Percentiles rank a stretch among this genome's conserved stretches.
Evolutionary conservation across 495 filamentous ascomycete species (phyloP).

Genomic region (Penicillium bovifimosum): DNA sequence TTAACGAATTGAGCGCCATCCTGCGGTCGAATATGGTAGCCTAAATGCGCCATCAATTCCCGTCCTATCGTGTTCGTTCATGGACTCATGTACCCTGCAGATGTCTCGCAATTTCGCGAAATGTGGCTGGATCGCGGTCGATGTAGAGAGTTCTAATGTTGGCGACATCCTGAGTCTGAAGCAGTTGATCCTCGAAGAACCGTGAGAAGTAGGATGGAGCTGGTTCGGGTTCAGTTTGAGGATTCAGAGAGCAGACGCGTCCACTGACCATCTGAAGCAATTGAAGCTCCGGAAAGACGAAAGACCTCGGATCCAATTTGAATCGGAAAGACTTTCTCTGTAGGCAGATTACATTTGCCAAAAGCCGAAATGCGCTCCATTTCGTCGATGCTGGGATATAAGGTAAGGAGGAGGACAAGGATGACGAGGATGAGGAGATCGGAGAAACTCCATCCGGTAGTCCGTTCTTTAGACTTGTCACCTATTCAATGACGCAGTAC

Average conservation of each 20-base stretch:
- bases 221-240: constrained; percentile 42
- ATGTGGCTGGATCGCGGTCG: constrained; percentile 87
- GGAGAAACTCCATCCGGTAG: background rate
- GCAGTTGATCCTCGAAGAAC: constrained; percentile 84
- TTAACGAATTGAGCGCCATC: constrained; percentile 84
- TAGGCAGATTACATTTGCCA: constrained; percentile 32
- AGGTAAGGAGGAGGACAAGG: background rate
- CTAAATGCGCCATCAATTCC: constrained; percentile 27
- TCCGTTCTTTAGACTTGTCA: too few species aligned
- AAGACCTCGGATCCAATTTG: constrained; percentile 92
- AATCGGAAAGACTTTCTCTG: constrained; percentile 78
- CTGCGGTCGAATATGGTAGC: constrained; percentile 80
- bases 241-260: background rate
- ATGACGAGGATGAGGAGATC: background rate
- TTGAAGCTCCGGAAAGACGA: constrained; percentile 86
- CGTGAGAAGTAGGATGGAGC: constrained; percentile 97
- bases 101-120: constrained; percentile 83
- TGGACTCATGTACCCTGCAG: constrained; percentile 57
- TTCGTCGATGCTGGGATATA: background rate
- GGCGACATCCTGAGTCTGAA: constrained; percentile 48
- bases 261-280: constrained; percentile 88
- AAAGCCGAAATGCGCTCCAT: constrained; percentile 12
- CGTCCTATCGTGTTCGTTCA: background rate
- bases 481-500: too few species aligned
- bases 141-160: constrained; percentile 76